A percentile compares a stretch with the other conserved stretches of the same genome.
phyloP scores from a whole-genome alignment of 2,329 filamentous ascomycete genomes.

The Arthrobotrys conoides region DNA sequence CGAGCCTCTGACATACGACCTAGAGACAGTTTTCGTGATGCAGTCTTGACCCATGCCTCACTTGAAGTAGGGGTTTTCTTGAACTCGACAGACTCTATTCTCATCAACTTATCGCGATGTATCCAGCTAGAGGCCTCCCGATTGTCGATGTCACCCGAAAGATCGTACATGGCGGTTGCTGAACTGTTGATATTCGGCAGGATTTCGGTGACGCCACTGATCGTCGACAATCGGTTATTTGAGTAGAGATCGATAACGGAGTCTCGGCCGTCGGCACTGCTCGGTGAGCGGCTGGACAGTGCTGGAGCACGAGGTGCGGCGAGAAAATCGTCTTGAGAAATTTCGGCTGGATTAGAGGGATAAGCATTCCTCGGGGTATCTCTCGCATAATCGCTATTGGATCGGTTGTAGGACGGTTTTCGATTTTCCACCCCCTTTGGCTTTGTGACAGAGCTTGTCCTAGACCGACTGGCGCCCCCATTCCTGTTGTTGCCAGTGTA shows the following conservation, averaged over 20 bases:
- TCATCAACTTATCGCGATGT: conserved; percentile 64
- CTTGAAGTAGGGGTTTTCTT: conserved; percentile 67
- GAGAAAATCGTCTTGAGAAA: conserved; percentile 42
- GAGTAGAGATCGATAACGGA: conserved; percentile 63
- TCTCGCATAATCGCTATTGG: conserved; percentile 50
- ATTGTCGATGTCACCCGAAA: conserved; percentile 61
- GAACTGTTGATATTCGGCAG: conserved; percentile 61
- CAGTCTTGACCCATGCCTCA: conserved; percentile 70
- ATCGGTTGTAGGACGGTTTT: conserved; percentile 48
- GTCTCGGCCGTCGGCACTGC: conserved; percentile 62
- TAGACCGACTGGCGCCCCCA: conserved; percentile 35
- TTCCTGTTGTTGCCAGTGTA: conserved; percentile 50
- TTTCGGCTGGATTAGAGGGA: neutral
- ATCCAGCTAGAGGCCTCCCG: conserved; percentile 65
- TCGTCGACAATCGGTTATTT: conserved; percentile 62
- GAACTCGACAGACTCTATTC: conserved; percentile 57
- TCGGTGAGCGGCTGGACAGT: conserved; percentile 14
- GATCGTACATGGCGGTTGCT: conserved; percentile 60
- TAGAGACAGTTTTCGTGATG: conserved; percentile 64
- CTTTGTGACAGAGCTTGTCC: conserved; percentile 54
- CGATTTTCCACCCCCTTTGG: conserved; percentile 25
- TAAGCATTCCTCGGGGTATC: conserved; percentile 46
- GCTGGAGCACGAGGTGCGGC: conserved; percentile 47
- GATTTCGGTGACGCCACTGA: conserved; percentile 62
- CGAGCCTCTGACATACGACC: conserved; percentile 61